These are phyloP conservation scores for Cordyceps javanica DNA, from an alignment of 2,329 filamentous ascomycete genomes.

Conservation along the genomic window DNA sequence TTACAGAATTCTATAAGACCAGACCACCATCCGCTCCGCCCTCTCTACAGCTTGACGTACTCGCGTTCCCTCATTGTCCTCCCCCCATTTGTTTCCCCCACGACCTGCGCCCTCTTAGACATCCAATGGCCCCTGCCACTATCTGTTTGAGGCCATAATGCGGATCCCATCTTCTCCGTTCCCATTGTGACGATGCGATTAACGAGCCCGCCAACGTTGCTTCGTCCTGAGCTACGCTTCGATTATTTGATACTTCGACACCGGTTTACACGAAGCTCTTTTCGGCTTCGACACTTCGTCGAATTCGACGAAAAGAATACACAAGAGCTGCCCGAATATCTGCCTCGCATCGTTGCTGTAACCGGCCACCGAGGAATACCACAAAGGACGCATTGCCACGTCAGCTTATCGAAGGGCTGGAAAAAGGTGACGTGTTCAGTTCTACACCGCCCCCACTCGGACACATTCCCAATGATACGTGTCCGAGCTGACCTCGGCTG, in stretches of 20 bases:
- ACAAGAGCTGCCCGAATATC: not conserved
- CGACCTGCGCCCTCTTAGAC: not conserved
- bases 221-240: not conserved
- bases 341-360: not conserved
- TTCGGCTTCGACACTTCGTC: not conserved
- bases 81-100: not conserved
- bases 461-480: not conserved
- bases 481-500: not conserved
- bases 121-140: not conserved
- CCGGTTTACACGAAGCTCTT: not conserved
- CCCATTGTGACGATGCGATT: not conserved
- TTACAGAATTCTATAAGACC: constrained; percentile 10
- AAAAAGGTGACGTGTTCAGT: not conserved
- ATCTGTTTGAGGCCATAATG: not conserved
- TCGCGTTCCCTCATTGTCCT: not conserved
- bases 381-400: not conserved
- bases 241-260: not conserved
- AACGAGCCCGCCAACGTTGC: not conserved
- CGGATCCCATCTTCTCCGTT: not conserved
- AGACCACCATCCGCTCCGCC: not conserved
- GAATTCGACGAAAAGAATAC: not conserved
- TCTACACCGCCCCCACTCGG: not conserved
- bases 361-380: not conserved
- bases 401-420: not conserved
- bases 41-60: not conserved